Conservation (phyloP, 306 rosid genomes). For the Sindora glabra region DNA sequence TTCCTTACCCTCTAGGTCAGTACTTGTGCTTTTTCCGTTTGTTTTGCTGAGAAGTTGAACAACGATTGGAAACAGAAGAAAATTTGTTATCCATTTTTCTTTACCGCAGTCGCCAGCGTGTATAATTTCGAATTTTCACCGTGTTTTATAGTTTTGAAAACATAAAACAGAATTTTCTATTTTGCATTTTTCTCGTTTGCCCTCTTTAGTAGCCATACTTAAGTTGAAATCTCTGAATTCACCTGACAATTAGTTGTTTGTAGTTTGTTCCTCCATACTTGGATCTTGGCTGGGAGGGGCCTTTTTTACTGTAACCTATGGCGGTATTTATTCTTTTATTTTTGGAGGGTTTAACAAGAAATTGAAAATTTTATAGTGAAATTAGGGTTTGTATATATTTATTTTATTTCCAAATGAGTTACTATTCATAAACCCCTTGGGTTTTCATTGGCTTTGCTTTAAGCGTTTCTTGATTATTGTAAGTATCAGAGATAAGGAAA, state of each 20-base stretch:
- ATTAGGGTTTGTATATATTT: too few relatives aligned
- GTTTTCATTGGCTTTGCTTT: not conserved
- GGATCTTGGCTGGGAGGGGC: not conserved
- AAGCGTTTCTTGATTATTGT: not conserved
- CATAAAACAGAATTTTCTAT: not conserved
- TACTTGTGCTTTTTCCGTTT: not conserved
- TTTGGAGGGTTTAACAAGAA: too few relatives aligned
- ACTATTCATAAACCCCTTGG: too few relatives aligned
- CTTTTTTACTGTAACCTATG: not conserved
- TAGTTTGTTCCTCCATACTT: not conserved
- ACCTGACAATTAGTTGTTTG: not conserved
- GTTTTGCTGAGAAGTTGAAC: not conserved
- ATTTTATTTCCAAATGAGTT: too few relatives aligned
- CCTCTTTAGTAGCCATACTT: not conserved
- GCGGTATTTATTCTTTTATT: too few relatives aligned
- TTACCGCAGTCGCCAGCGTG: not conserved
- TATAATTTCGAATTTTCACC: not conserved
- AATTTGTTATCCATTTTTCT: not conserved
- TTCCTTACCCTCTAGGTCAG: conserved; percentile 1
- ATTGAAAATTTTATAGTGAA: too few relatives aligned
- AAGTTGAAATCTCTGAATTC: not conserved
- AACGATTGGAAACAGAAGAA: not conserved
- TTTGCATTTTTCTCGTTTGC: not conserved
- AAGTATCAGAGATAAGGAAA: not conserved
- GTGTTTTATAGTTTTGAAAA: not conserved